phyloP scores from a whole-genome alignment of 345 rosid species.

The Euclidium syriacum region DNA sequence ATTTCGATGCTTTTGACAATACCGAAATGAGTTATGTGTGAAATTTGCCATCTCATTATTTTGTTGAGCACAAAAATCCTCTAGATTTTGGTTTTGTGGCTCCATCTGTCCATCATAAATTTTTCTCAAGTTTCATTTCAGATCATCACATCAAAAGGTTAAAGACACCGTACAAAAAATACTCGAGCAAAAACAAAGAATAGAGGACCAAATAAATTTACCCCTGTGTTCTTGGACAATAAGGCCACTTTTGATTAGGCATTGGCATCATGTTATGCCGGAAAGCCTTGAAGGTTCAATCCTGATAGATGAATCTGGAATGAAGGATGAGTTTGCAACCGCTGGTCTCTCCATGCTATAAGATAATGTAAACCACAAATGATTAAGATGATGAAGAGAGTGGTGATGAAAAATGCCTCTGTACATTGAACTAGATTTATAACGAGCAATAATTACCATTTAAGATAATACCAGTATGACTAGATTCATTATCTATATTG shows the following conservation, averaged over 20 bases:
- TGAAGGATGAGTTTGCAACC: neutral
- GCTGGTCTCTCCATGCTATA: neutral
- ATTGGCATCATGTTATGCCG: neutral
- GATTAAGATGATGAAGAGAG: neutral
- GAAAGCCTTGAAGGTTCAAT: constrained; percentile 5
- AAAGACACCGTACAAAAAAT: neutral
- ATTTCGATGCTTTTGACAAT: neutral
- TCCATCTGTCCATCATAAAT: constrained; percentile 7
- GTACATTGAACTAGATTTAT: neutral
- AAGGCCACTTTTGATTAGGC: neutral
- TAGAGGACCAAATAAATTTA: neutral
- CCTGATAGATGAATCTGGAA: neutral
- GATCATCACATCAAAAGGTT: neutral
- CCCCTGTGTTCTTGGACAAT: neutral
- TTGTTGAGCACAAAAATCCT: constrained; percentile 10
- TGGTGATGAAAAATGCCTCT: neutral
- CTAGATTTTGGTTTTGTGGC: too few species aligned
- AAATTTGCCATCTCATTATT: neutral
- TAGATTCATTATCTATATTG: too few species aligned
- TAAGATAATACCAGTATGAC: neutral
- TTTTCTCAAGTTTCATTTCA: neutral
- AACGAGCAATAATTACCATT: constrained; percentile 1
- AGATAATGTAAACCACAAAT: too few species aligned
- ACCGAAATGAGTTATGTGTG: neutral
- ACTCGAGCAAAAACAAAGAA: neutral